phyloP scores from a whole-genome alignment of 2,329 filamentous ascomycete genomes.

The Penicillium brasilianum region DNA sequence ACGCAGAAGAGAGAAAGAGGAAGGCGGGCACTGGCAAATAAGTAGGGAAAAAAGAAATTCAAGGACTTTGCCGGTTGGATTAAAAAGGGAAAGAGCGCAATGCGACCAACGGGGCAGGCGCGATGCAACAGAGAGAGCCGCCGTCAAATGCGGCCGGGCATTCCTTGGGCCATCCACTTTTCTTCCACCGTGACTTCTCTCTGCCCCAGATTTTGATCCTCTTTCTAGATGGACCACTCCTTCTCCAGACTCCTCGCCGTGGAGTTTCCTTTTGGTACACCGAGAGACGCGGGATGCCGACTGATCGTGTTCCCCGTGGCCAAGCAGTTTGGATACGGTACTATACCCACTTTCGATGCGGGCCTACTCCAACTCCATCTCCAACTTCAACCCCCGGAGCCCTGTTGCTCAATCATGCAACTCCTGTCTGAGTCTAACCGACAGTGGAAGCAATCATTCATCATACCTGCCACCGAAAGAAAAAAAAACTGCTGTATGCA shows the following conservation, averaged over 20 bases:
- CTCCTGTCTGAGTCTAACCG: no score
- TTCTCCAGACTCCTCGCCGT: conserved; percentile 20
- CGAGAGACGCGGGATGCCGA: conserved; percentile 27
- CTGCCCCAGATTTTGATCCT: background rate
- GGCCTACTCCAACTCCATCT: conserved; percentile 10
- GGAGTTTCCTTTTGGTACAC: conserved; percentile 14
- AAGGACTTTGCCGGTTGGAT: conserved; percentile 1
- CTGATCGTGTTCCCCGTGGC: conserved; percentile 25
- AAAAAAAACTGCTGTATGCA: background rate
- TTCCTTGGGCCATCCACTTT: background rate
- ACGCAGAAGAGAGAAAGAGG: conserved; percentile 3
- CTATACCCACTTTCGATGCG: conserved; percentile 21
- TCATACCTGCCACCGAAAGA: background rate
- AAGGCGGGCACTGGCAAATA: conserved; percentile 4
- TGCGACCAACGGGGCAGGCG: conserved; percentile 16
- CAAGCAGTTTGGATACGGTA: background rate
- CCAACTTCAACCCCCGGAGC: background rate
- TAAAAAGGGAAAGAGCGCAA: conserved; percentile 24
- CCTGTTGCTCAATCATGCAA: no score
- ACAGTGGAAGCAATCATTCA: background rate
- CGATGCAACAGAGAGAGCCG: conserved; percentile 24
- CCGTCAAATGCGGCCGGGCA: conserved; percentile 9
- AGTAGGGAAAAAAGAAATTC: background rate
- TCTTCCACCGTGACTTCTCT: background rate
- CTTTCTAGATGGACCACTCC: background rate